Evolutionary conservation across 352 stramenopile species (phyloP), one percentile per base, ranked within the genome.

Genomic region (Phytophthora sp.): DNA sequence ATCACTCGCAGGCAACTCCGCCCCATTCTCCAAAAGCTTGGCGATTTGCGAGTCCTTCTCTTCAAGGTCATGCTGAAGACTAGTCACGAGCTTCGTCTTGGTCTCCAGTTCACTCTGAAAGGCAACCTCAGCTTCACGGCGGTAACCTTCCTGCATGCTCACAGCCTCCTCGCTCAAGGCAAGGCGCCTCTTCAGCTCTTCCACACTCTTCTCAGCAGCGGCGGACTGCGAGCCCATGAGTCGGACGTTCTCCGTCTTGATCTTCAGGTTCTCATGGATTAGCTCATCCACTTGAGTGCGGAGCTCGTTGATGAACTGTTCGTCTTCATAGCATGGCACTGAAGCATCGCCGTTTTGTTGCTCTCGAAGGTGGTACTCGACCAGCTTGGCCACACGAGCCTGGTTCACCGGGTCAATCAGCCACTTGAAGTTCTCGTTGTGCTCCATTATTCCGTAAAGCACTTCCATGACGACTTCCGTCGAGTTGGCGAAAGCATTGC

Each of bases 381-480:
- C 77, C 37, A 87, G 46, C 39, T 78, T 82, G 30, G 77, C 77
- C 18, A 87, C 74, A 32, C 74, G 74, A 17, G 62, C 62, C 48
- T 87, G 77, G 39, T 82, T 84, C 26, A 56, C 52, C 3, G 77
- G 65, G 35, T 87, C 65, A 34, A 87, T 67, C 12, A 87, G 56
- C 77, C 77, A 87, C 46, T 80, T 82, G 35, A 82, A 84, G 60
- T 72, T 82, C 35, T 74, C 62, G 45, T 87, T 79, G 49, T 87
- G 74, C 41, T 87, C 67, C 77, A 84, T 84, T 41, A 87, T 82
- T 11, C 70, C 52, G 35, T 84, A 87, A n/a, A 87, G 43, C 34
- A 87, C 74, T 31, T 84, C 60, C 77, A 87, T 87, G n/a, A 87
- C 77, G 6, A 73, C 60, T 55, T 87, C 68, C 8, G 77, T 87